A percentile compares a stretch with the other conserved stretches of the same genome.
These are phyloP conservation scores for Coniella vitis DNA, from an alignment of 2,329 filamentous ascomycete species.

Conservation along the genomic window DNA sequence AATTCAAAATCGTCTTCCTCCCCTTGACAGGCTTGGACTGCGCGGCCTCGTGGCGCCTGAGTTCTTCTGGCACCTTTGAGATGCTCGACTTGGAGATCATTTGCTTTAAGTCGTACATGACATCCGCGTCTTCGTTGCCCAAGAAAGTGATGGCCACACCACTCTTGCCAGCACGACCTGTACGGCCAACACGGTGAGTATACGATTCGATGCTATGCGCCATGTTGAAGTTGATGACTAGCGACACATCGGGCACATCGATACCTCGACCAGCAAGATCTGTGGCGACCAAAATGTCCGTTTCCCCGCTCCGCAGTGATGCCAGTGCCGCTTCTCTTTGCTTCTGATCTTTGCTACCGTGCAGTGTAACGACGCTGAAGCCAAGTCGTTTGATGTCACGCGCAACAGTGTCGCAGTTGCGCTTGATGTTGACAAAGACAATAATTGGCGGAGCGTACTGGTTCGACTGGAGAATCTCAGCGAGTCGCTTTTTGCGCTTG, in stretches of 20 bases:
- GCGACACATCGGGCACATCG: conserved; percentile 85
- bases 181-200: conserved; percentile 93
- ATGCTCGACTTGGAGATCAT: conserved; percentile 90
- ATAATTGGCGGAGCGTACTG: conserved; percentile 89
- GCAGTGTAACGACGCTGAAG: conserved; percentile 81
- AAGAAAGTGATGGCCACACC: conserved; percentile 96
- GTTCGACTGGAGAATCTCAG: conserved; percentile 74
- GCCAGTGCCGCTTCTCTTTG: conserved; percentile 90
- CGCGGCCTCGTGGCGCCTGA: conserved; percentile 83
- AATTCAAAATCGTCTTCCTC: conserved; percentile 18
- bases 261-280: conserved; percentile 96
- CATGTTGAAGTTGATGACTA: conserved; percentile 99
- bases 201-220: conserved; percentile 87
- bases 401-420: conserved; percentile 93
- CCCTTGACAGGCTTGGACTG: conserved; percentile 65
- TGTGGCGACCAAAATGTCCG: conserved; percentile 88
- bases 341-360: conserved; percentile 95
- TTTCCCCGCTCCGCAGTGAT: conserved; percentile 72
- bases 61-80: conserved; percentile 83
- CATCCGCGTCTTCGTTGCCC: conserved; percentile 81
- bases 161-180: conserved; percentile 92
- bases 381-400: conserved; percentile 93
- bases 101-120: conserved; percentile 90
- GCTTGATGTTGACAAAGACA: conserved; percentile 97
- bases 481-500: conserved; percentile 91